phyloP scores from a whole-genome alignment of 2,329 filamentous ascomycete species.

The Didymella exigua region DNA sequence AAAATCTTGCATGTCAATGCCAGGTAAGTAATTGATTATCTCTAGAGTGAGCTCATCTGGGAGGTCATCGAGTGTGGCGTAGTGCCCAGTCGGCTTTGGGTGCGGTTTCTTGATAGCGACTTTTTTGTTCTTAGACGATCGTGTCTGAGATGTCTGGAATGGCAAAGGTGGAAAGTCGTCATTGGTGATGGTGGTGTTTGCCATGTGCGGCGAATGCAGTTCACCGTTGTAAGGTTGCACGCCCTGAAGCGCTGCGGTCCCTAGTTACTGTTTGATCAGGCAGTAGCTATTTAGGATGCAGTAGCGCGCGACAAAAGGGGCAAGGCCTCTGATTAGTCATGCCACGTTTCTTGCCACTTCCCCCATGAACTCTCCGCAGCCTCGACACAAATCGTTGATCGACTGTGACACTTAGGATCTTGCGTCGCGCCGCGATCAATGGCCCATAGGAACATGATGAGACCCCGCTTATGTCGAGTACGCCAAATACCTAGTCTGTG shows the following conservation, averaged over 20 bases:
- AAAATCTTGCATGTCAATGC: constrained; percentile 20
- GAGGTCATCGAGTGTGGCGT: constrained; percentile 26
- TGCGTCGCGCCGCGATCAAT: too few relatives aligned
- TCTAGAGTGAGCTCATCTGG: constrained; percentile 38
- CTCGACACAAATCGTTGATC: too few relatives aligned
- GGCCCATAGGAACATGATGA: too few relatives aligned
- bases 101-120: not conserved
- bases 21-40: constrained; percentile 33
- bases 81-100: not conserved
- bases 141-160: constrained; percentile 12
- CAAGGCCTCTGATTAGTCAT: constrained; percentile 4
- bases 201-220: constrained; percentile 13
- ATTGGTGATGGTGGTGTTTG: constrained; percentile 20
- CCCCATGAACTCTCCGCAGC: not conserved
- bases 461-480: too few relatives aligned
- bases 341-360: not conserved
- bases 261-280: not conserved
- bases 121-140: not conserved
- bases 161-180: constrained; percentile 32
- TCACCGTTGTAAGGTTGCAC: not conserved
- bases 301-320: not conserved
- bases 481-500: too few relatives aligned
- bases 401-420: too few relatives aligned
- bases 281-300: not conserved
- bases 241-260: not conserved